Percentiles rank a stretch among this genome's conserved stretches.
Evolutionary conservation across 2,329 filamentous ascomycete species (phyloP).

Genomic region (Diplodia scrobiculata): DNA sequence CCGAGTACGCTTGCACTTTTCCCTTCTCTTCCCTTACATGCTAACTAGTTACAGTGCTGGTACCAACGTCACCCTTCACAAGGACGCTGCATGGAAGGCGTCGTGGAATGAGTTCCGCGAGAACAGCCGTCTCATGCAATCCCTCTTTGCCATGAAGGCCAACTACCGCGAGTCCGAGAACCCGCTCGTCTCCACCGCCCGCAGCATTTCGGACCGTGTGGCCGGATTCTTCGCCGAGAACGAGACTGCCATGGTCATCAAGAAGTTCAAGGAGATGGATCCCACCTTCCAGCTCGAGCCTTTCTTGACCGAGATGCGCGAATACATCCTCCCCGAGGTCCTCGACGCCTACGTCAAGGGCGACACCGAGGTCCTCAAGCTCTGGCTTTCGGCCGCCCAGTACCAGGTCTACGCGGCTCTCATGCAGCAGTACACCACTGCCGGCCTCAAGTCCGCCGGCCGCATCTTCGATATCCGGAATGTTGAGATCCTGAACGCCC

Average conservation of each 20-base stretch:
- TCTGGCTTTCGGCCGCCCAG: constrained; percentile 95
- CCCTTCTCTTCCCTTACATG: not conserved
- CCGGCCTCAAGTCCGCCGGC: constrained; percentile 90
- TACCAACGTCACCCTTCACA: constrained; percentile 91
- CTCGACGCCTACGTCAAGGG: constrained; percentile 98
- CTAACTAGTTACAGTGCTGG: constrained; percentile 68
- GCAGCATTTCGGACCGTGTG: constrained; percentile 89
- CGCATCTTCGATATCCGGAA: constrained; percentile 92
- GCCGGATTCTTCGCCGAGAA: constrained; percentile 98
- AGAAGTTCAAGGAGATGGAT: constrained; percentile 96
- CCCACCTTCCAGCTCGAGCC: constrained; percentile 92
- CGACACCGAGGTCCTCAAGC: constrained; percentile 83
- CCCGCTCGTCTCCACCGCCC: constrained; percentile 86
- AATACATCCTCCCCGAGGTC: constrained; percentile 97
- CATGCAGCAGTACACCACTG: constrained; percentile 91
- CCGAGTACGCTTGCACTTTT: constrained; percentile 63
- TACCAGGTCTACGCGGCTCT: constrained; percentile 97
- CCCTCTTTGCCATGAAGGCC: constrained; percentile 80
- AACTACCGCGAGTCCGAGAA: constrained; percentile 97
- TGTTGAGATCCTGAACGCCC: constrained; percentile 81
- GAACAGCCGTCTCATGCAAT: constrained; percentile 82
- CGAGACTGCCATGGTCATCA: constrained; percentile 95
- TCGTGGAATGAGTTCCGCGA: constrained; percentile 97
- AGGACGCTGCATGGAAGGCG: constrained; percentile 96
- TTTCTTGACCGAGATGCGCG: constrained; percentile 91